Evolutionary conservation across 2,329 filamentous ascomycete species (phyloP).

Genomic region (Pleoardoris graminearum): DNA sequence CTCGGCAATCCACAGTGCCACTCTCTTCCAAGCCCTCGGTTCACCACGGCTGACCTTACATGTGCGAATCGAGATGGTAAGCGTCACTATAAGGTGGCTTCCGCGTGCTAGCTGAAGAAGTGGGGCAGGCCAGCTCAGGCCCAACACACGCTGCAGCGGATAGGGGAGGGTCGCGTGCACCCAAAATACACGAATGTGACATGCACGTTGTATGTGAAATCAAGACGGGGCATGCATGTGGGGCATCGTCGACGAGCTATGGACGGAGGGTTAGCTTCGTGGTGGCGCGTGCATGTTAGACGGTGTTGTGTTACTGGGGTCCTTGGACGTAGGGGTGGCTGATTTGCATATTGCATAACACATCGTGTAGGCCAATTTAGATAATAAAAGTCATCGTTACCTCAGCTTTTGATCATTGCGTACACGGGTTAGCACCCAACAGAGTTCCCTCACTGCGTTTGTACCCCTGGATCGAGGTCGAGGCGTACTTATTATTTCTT

Average conservation of each 20-base stretch:
- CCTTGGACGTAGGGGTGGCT: background rate
- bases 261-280: background rate
- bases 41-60: background rate
- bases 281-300: background rate
- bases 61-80: background rate
- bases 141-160: background rate
- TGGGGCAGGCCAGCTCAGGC: slow-evolving; percentile 1
- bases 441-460: too few species aligned
- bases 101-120: slow-evolving; percentile 4
- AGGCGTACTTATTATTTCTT: too few species aligned
- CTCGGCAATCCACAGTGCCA: background rate
- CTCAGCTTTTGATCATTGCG: too few species aligned
- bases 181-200: background rate
- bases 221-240: background rate
- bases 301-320: slow-evolving; percentile 6
- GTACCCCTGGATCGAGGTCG: too few species aligned
- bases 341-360: background rate
- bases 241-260: background rate
- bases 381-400: too few species aligned
- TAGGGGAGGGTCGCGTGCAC: slow-evolving; percentile 1
- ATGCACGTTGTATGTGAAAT: background rate
- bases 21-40: background rate
- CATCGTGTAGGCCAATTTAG: background rate
- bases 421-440: too few species aligned
- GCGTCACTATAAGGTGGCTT: background rate